Base-by-base conservation (phyloP, 2,329 filamentous ascomycete genomes). In the Simplicillium sp. region DNA sequence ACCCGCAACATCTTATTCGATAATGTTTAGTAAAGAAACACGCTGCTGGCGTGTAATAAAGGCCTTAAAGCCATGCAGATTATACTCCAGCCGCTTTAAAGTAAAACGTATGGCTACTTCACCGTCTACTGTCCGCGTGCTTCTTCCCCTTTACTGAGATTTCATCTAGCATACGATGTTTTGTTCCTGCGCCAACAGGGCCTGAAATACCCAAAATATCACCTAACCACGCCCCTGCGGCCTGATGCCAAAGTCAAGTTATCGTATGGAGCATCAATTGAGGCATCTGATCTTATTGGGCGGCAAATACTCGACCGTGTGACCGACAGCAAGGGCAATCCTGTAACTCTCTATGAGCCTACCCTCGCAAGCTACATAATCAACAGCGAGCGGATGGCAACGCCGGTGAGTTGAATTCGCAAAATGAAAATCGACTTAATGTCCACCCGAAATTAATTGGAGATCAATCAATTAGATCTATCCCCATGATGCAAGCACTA, bases 321-420 rank as follows among this genome's bases (percentile, higher is more conserved):
- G 11, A 56, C 61, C 31, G 73, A 79, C 36, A 68, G 63, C 46
- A 73, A 50, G 3, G 70, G 68, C 25, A 55, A 62, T 9, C 54
- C 67, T 4, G 77, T 75, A 44, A 67, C 77, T 44, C 53, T 87
- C 33, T 72, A 75, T 40, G 73, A 78, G 47, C 82, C 84, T 13
- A 81, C 80, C 0, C 63, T 92, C 42, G 80, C 80, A 37, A 80
- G 87, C 59, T 89, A 89, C 62, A 76, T 87, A 40, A 68, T 76
- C 36, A 63, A 82, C 44, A 80, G 73, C 37, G 73, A 73, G 48
- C 75, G 86, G 42, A 59, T 82, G 12, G 85, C 88, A n/a, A 90
- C 85, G 40, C 86, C 86, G 52, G 56, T 59, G 48, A 36, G 41
- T 41, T 11, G 34, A 34, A 9, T 6, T 9, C 14, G 45, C 11